Conservation (phyloP, 1,284 basidiomycete species). For the Exobasidium rhododendri region DNA sequence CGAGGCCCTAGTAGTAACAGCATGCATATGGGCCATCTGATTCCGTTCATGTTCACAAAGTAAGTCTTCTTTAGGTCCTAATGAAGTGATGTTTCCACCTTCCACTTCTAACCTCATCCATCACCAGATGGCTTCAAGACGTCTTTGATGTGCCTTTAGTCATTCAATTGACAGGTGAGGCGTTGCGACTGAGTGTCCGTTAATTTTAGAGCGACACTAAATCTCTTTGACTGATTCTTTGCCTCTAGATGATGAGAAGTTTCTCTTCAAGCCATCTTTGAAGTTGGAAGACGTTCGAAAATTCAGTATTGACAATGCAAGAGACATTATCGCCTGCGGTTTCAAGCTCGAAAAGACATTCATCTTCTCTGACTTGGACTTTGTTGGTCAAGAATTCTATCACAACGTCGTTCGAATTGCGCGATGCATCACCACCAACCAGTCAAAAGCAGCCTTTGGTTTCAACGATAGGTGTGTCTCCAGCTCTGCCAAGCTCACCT, state of each 20-base stretch:
- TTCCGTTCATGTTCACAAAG: constrained; percentile 88
- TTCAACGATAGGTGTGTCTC: constrained; percentile 64
- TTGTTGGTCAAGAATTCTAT: constrained; percentile 86
- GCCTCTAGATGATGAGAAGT: constrained; percentile 85
- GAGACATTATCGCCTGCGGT: constrained; percentile 93
- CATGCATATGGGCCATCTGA: constrained; percentile 97
- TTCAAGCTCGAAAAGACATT: constrained; percentile 91
- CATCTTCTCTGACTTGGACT: constrained; percentile 91
- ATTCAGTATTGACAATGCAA: constrained; percentile 81
- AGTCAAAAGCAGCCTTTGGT: constrained; percentile 92
- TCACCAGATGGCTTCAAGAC: constrained; percentile 76
- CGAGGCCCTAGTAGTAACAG: constrained; percentile 93
- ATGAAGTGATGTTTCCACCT: constrained; percentile 57
- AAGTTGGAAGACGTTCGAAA: constrained; percentile 82
- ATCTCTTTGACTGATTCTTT: too few relatives aligned
- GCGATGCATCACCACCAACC: constrained; percentile 85
- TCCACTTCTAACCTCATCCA: constrained; percentile 64
- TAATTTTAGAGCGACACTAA: too few relatives aligned
- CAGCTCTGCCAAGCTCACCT: neutral
- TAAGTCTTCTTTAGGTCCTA: constrained; percentile 61
- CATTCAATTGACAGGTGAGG: constrained; percentile 72
- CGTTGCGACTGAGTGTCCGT: constrained; percentile 60
- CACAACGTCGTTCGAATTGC: constrained; percentile 90
- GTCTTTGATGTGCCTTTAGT: constrained; percentile 93
- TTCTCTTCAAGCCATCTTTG: constrained; percentile 91